phyloP scores from a whole-genome alignment of 371 early-diverging fungal species.

The Coemansia sp. region DNA sequence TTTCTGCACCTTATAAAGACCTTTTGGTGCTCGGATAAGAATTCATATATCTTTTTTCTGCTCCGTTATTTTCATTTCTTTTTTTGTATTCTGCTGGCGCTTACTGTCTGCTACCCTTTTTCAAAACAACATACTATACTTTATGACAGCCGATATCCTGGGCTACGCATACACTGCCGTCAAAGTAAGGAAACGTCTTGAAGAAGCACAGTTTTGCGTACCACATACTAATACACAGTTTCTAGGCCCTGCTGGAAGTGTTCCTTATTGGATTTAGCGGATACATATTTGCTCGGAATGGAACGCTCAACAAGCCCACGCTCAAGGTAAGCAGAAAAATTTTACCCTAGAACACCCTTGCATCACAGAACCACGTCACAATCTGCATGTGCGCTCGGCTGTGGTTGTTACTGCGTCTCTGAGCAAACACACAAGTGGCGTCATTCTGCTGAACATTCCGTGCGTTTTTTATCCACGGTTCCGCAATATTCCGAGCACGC shows the following conservation, averaged over 20 bases:
- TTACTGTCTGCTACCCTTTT: not conserved
- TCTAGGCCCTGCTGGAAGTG: constrained; percentile 44
- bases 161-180: constrained; percentile 43
- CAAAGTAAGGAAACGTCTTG: constrained; percentile 14
- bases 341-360: not conserved
- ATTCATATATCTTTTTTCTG: not conserved
- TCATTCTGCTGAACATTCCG: too few relatives aligned
- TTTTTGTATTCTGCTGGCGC: constrained; percentile 3
- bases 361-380: not conserved
- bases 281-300: constrained; percentile 46
- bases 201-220: too few relatives aligned
- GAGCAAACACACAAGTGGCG: not conserved
- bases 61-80: not conserved
- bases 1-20: not conserved
- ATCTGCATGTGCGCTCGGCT: not conserved
- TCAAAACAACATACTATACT: not conserved
- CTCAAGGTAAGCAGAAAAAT: constrained; percentile 32
- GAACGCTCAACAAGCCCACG: constrained; percentile 43
- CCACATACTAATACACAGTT: not conserved
- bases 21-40: not conserved
- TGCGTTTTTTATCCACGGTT: too few relatives aligned
- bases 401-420: too few relatives aligned
- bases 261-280: constrained; percentile 46
- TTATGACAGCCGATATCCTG: constrained; percentile 14
- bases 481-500: too few relatives aligned